These are phyloP conservation scores for Suillus brevipes DNA, from an alignment of 768 basidiomycete genomes.

Conservation along the genomic window DNA sequence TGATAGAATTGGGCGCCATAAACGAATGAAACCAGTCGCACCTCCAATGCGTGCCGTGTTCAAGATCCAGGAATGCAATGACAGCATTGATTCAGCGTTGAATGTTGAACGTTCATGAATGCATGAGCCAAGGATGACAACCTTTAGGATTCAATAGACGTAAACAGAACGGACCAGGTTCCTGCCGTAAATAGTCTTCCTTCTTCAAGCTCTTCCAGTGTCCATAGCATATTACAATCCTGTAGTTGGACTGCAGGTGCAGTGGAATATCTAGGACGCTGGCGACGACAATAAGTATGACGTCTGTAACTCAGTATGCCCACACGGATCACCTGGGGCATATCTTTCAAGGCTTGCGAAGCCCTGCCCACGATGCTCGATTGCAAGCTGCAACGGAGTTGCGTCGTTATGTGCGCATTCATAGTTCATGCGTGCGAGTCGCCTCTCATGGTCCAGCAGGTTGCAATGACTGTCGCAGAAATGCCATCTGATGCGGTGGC, in stretches of 20 bases:
- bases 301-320: conserved; percentile 54
- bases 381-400: conserved; percentile 70
- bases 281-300: conserved; percentile 47
- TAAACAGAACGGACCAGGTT: conserved; percentile 28
- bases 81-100: background rate
- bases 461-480: conserved; percentile 70
- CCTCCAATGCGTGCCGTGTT: background rate
- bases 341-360: conserved; percentile 69
- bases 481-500: conserved; percentile 79
- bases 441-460: conserved; percentile 42
- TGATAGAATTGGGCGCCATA: background rate
- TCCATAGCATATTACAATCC: background rate
- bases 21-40: background rate
- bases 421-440: conserved; percentile 11
- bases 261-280: conserved; percentile 10
- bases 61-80: background rate
- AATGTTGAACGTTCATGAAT: background rate
- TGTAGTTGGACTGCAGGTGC: background rate
- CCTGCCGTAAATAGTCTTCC: conserved; percentile 1
- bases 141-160: conserved; percentile 28
- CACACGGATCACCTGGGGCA: conserved; percentile 63
- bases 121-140: background rate
- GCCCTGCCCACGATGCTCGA: conserved; percentile 63
- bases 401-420: conserved; percentile 67
- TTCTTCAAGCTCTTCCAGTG: background rate